Conservation (phyloP, 768 basidiomycete genomes). For the Amanita rimosa region DNA sequence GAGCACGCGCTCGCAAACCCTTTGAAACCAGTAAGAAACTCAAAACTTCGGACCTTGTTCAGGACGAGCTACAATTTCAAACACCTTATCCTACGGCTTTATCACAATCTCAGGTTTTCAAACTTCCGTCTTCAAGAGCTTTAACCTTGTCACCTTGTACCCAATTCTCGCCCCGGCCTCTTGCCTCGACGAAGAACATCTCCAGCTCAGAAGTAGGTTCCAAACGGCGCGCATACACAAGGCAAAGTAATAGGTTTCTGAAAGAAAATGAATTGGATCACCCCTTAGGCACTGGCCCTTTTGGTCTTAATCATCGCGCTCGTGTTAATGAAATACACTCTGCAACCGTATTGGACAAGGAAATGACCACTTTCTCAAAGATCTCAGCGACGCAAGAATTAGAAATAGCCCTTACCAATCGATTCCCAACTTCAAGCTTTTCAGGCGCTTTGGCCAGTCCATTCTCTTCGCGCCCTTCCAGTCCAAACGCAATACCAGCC, state of each 20-base stretch:
- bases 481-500: not conserved
- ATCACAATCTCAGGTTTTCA: slow-evolving; percentile 6
- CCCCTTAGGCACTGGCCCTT: not conserved
- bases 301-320: not conserved
- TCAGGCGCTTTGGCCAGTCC: slow-evolving; percentile 1
- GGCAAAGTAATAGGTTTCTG: not conserved
- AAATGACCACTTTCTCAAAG: not conserved
- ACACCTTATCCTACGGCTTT: slow-evolving; percentile 4
- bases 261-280: slow-evolving; percentile 3
- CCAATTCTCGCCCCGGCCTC: not conserved
- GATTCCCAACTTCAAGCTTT: not conserved
- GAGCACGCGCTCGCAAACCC: not conserved
- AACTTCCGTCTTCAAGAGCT: slow-evolving; percentile 1
- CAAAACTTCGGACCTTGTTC: not conserved
- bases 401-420: not conserved
- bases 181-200: not conserved
- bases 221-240: slow-evolving; percentile 1
- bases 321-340: not conserved
- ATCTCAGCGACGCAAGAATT: not conserved
- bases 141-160: not conserved
- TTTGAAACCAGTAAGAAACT: not conserved
- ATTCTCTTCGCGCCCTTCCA: slow-evolving; percentile 4
- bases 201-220: not conserved
- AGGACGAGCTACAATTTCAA: not conserved
- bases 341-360: not conserved